Evolutionary conservation across 495 filamentous ascomycete genomes (phyloP).

Genomic region (Talaromyces borbonicus): DNA sequence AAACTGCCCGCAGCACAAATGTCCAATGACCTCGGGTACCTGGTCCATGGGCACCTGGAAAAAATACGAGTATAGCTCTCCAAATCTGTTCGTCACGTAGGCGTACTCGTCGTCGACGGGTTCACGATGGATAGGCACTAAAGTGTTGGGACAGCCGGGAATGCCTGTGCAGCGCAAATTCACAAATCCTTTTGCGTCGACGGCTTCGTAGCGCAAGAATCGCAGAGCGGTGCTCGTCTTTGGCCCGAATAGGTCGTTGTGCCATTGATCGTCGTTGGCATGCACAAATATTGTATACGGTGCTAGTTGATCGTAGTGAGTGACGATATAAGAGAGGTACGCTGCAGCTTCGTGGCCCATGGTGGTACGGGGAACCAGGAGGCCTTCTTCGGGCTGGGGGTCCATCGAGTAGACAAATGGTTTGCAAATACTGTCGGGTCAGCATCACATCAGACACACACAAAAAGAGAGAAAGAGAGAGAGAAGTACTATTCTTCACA

Average conservation of each 20-base stretch:
- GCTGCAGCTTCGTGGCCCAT: constrained; percentile 31
- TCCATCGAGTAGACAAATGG: constrained; percentile 33
- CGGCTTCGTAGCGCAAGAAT: constrained; percentile 24
- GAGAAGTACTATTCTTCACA: constrained; percentile 16
- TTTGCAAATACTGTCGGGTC: constrained; percentile 14
- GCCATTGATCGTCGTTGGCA: constrained; percentile 31
- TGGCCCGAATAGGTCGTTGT: constrained; percentile 33
- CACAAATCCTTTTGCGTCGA: constrained; percentile 30
- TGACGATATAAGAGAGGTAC: constrained; percentile 32
- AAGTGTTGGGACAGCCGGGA: constrained; percentile 27
- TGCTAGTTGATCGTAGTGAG: constrained; percentile 29
- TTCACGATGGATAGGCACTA: constrained; percentile 21
- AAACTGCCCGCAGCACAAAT: constrained; percentile 43
- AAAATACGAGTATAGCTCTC: constrained; percentile 24
- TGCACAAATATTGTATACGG: constrained; percentile 32
- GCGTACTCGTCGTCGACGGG: constrained; percentile 24
- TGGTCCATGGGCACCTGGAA: constrained; percentile 17
- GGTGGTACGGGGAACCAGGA: constrained; percentile 21
- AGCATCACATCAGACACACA: background rate
- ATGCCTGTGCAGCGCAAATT: constrained; percentile 32
- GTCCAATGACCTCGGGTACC: constrained; percentile 30
- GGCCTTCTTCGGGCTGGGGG: constrained; percentile 16
- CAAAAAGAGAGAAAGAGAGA: background rate
- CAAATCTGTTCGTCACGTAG: constrained; percentile 27
- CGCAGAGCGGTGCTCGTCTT: constrained; percentile 19